Base-by-base conservation (phyloP, 768 basidiomycete genomes). In the Termitomyces sp. region DNA sequence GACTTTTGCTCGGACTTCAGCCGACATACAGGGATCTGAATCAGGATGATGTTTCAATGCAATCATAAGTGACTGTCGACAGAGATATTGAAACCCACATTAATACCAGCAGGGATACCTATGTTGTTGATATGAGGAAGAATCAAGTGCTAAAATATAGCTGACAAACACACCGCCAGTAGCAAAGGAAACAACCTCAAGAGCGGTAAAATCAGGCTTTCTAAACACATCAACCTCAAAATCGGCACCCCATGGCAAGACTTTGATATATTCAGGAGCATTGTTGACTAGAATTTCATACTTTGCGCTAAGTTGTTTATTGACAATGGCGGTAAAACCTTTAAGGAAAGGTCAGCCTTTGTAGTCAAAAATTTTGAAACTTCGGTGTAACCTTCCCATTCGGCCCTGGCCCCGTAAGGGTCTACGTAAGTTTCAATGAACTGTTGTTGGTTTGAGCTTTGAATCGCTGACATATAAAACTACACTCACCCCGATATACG, bases 61-160 rank as follows among this genome's bases (percentile, higher is more conserved):
- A 20, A 20, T 37, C 34, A 47, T 29, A 36, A 43, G 39, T 44
- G 50, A 13, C 55, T 43, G 53, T 43, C 18, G 20, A 32, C 18
- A 41, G 10, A 56, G 24, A 6, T 57, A 32, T n/a, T 29, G 24
- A 39, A 55, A 65, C 81, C 60, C 65, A 89, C 87, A 67, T 94
- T 93, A 58, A 93, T 93, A 51, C 93, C 92, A 63, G 80, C 86
- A 20, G 92, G 92, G 55, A 93, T 92, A n/a, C 87, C 88, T 87
- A 18, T 8, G 22, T 27, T 5, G n/a, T 8, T 39, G 41, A 46
- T 14, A 57, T 31, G 37, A 56, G 32, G 32, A 48, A 42, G 36
- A 49, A 51, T 26, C 9, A 24, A 37, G 37, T 14, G 18, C 8
- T 10, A 52, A 26, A 59, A 37, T 43, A 6, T 36, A 8, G 20